Evolutionary conservation across 2,329 filamentous ascomycete species (phyloP).

Genomic region (Fusarium sp.): DNA sequence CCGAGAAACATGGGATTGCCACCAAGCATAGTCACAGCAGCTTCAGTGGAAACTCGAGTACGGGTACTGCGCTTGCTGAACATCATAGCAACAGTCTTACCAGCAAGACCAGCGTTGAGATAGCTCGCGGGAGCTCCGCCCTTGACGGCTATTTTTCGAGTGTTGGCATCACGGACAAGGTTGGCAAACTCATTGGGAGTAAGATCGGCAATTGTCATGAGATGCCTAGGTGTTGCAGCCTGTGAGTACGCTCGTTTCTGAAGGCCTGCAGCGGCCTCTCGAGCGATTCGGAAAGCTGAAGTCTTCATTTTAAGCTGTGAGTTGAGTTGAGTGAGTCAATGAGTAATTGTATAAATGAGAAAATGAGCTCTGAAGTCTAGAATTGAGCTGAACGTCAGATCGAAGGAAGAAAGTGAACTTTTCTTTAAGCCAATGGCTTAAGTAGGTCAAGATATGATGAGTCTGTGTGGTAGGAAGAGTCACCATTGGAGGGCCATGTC

Average conservation of each 20-base stretch:
- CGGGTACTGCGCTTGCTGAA: constrained; percentile 97
- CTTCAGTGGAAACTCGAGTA: constrained; percentile 93
- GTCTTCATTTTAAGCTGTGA: constrained; percentile 48
- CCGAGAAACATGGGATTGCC: constrained; percentile 97
- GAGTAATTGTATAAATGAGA: not conserved
- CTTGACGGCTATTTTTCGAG: constrained; percentile 82
- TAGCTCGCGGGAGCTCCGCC: constrained; percentile 64
- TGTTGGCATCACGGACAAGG: constrained; percentile 83
- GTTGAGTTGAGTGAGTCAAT: not conserved
- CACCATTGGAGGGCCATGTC: constrained; percentile 21
- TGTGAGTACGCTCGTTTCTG: constrained; percentile 58
- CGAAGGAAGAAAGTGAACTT: constrained; percentile 11
- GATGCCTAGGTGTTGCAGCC: constrained; percentile 73
- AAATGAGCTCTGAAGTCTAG: not conserved
- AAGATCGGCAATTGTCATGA: constrained; percentile 91
- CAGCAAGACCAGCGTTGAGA: constrained; percentile 71
- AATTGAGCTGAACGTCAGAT: constrained; percentile 9
- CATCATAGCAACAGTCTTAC: constrained; percentile 91
- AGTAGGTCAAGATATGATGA: constrained; percentile 23
- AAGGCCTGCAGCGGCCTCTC: constrained; percentile 48
- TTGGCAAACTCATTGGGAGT: constrained; percentile 80
- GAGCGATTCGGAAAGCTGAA: constrained; percentile 48
- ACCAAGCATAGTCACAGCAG: constrained; percentile 86
- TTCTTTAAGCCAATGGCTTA: constrained; percentile 17
- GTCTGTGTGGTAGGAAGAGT: constrained; percentile 26